Percentiles rank a stretch among this genome's conserved stretches.
Conservation (phyloP, 768 basidiomycete genomes). For the Nidularia sp. region DNA sequence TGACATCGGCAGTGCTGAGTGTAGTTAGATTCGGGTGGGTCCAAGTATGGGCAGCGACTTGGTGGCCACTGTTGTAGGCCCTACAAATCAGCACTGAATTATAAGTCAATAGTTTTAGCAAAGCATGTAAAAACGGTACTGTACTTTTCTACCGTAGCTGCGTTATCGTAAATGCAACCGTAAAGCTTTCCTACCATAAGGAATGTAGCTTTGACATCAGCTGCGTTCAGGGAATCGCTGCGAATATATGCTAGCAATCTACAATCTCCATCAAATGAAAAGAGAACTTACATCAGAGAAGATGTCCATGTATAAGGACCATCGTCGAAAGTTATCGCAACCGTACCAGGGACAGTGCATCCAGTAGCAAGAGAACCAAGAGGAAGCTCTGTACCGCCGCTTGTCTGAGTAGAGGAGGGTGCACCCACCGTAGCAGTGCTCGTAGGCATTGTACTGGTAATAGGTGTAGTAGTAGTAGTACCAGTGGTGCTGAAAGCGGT, state of each 20-base stretch:
- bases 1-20: background rate
- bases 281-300: conserved; percentile 3
- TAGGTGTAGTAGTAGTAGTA: background rate
- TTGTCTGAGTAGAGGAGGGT: background rate
- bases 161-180: conserved; percentile 5
- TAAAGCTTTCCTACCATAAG: conserved; percentile 6
- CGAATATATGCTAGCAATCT: background rate
- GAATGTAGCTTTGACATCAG: conserved; percentile 5
- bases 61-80: background rate
- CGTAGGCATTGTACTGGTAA: background rate
- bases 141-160: background rate
- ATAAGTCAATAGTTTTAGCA: background rate
- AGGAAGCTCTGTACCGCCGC: conserved; percentile 6
- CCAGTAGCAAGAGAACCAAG: conserved; percentile 7
- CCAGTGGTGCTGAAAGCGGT: background rate
- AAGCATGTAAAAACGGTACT: background rate
- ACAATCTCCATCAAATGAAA: background rate
- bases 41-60: background rate
- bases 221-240: conserved; percentile 6
- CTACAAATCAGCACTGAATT: background rate
- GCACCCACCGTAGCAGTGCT: background rate
- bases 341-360: conserved; percentile 7
- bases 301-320: conserved; percentile 12
- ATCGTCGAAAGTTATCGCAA: conserved; percentile 12
- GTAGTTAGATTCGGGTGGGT: background rate